Conservation (phyloP, 139 green algal species). For the Closterium sp. region DNA sequence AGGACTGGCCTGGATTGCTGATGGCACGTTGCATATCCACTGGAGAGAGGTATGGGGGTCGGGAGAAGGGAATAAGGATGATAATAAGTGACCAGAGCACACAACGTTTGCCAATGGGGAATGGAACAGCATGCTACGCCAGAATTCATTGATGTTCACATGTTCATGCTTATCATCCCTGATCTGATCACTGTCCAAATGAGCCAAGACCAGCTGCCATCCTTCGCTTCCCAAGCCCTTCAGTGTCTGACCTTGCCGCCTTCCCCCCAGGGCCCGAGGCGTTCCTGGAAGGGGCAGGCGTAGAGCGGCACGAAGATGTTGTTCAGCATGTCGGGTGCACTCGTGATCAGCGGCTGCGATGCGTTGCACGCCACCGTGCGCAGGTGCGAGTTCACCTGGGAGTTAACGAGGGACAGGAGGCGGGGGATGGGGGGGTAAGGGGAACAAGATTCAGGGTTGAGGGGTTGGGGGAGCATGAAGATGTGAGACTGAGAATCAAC, state of each 20-base stretch:
- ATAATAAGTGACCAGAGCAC: neutral
- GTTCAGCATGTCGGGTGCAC: neutral
- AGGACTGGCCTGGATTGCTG: neutral
- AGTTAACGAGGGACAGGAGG: too few relatives aligned
- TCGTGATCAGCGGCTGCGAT: neutral
- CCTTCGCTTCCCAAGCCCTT: neutral
- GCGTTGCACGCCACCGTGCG: neutral
- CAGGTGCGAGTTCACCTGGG: neutral
- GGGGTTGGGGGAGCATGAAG: neutral
- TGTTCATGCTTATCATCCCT: too few relatives aligned
- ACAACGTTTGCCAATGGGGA: too few relatives aligned
- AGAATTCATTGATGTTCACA: too few relatives aligned
- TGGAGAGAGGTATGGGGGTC: neutral
- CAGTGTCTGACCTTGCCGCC: conserved; percentile 21
- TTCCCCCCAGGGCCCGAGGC: conserved; percentile 23
- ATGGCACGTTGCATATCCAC: neutral
- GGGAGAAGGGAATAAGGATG: neutral
- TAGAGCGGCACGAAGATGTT: conserved; percentile 21
- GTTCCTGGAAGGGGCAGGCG: conserved; percentile 30
- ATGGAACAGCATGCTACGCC: too few relatives aligned
- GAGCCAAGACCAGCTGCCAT: too few relatives aligned
- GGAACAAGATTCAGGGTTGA: neutral
- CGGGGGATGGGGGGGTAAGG: too few relatives aligned
- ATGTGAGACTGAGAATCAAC: too few relatives aligned
- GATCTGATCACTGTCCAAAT: too few relatives aligned